These are phyloP conservation scores for Acanthamoeba lenticulata DNA, from an alignment of 208 protist species.

Conservation along the genomic window DNA sequence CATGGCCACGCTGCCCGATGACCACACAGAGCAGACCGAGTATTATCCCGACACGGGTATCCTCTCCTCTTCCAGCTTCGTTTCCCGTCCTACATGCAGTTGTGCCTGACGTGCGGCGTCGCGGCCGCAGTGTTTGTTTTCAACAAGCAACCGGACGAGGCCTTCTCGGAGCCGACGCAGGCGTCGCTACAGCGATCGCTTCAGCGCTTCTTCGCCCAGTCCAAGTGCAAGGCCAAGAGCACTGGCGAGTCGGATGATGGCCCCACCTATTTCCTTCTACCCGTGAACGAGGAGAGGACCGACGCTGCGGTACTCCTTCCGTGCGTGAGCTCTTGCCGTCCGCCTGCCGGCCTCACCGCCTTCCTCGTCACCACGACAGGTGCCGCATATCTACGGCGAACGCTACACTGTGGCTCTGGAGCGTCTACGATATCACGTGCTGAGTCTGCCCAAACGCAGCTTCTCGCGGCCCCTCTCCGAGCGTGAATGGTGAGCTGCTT, in stretches of 20 bases:
- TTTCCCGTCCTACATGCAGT: not conserved
- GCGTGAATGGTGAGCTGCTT: conserved; percentile 1
- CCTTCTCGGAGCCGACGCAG: not conserved
- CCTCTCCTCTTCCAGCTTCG: not conserved
- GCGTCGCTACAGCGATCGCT: not conserved
- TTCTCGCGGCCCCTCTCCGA: conserved; percentile 18
- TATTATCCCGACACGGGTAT: conserved; percentile 36
- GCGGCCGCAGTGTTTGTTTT: not conserved
- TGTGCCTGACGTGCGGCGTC: not conserved
- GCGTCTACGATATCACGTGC: not conserved
- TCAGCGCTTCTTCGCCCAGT: conserved; percentile 15
- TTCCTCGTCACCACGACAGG: not conserved
- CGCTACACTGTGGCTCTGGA: not conserved
- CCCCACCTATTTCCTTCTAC: not conserved
- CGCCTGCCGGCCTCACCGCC: not conserved
- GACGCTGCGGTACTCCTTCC: not conserved
- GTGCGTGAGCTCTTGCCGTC: not conserved
- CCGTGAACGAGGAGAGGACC: not conserved
- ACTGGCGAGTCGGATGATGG: not conserved
- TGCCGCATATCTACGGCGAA: not conserved
- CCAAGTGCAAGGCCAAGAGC: not conserved
- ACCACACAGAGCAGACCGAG: conserved; percentile 44
- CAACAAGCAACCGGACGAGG: conserved; percentile 45
- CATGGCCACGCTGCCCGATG: conserved; percentile 22
- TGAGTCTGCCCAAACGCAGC: conserved; percentile 26